phyloP scores from a whole-genome alignment of 2,329 filamentous ascomycete species.

The Xylaria multiplex region DNA sequence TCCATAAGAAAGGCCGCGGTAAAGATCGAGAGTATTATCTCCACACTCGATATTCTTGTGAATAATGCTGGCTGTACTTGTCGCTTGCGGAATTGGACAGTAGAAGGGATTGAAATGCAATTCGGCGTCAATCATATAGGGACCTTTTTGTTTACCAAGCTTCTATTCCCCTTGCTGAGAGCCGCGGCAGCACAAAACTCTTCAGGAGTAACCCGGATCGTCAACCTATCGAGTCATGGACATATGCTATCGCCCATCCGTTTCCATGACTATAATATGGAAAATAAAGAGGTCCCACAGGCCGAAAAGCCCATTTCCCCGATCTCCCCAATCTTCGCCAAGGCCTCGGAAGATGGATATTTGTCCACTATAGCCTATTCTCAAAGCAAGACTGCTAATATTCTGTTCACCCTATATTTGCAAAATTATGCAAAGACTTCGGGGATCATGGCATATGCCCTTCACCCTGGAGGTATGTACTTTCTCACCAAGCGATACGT shows the following conservation, averaged over 20 bases:
- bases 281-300: slow-evolving; percentile 52
- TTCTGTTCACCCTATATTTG: slow-evolving; percentile 56
- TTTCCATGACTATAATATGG: slow-evolving; percentile 58
- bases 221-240: slow-evolving; percentile 56
- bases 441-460: slow-evolving; percentile 51
- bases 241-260: slow-evolving; percentile 55
- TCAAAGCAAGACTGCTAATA: slow-evolving; percentile 63
- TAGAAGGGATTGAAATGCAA: slow-evolving; percentile 56
- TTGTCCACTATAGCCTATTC: slow-evolving; percentile 57
- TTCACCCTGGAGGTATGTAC: slow-evolving; percentile 56
- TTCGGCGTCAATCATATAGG: slow-evolving; percentile 54
- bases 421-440: slow-evolving; percentile 49
- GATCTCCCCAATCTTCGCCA: slow-evolving; percentile 47
- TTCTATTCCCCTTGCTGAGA: slow-evolving; percentile 51
- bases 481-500: not conserved
- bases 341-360: slow-evolving; percentile 50
- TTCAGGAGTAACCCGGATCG: slow-evolving; percentile 48
- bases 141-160: slow-evolving; percentile 52
- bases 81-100: slow-evolving; percentile 53
- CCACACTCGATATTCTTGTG: slow-evolving; percentile 54
- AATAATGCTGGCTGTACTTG: slow-evolving; percentile 56
- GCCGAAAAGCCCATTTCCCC: slow-evolving; percentile 47
- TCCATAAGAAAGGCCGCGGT: slow-evolving; percentile 52
- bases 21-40: slow-evolving; percentile 47
- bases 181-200: slow-evolving; percentile 48